These are phyloP conservation scores for Desmodesmus armatus DNA, from an alignment of 139 green algal genomes.

Conservation along the genomic window DNA sequence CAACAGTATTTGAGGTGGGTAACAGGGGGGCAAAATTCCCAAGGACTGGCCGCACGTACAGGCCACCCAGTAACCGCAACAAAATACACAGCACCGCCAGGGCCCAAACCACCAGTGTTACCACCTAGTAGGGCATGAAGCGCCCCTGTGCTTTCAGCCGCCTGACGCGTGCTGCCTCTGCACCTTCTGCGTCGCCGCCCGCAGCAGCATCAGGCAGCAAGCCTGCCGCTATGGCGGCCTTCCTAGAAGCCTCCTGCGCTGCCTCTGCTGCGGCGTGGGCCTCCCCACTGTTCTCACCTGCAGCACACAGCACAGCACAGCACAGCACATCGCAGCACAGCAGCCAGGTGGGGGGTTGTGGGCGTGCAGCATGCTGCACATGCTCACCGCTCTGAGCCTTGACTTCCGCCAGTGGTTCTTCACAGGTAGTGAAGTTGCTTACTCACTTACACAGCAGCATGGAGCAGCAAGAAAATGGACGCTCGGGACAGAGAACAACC, in stretches of 20 bases:
- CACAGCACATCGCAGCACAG: neutral
- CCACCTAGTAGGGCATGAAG: neutral
- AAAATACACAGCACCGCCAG: neutral
- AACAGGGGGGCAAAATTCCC: neutral
- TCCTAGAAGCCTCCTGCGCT: constrained; percentile 1
- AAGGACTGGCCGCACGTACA: neutral
- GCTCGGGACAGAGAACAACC: too few relatives aligned
- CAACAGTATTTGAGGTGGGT: too few relatives aligned
- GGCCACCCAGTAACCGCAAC: neutral
- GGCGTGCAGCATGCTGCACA: too few relatives aligned
- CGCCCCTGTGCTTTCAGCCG: constrained; percentile 32
- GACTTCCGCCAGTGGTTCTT: too few relatives aligned
- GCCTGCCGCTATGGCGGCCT: constrained; percentile 26
- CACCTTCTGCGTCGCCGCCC: neutral
- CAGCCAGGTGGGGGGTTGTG: too few relatives aligned
- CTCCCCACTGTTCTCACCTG: too few relatives aligned
- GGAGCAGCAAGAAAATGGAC: too few relatives aligned
- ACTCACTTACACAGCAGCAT: too few relatives aligned
- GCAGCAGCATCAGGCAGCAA: constrained; percentile 12
- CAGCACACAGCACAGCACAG: neutral
- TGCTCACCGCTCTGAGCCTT: too few relatives aligned
- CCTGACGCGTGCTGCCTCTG: constrained; percentile 10
- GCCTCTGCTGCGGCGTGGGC: constrained; percentile 25
- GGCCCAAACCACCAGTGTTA: neutral
- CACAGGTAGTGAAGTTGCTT: too few relatives aligned